Conservation (phyloP, 2,329 filamentous ascomycete genomes). For the Sordariomycetes sp. region DNA sequence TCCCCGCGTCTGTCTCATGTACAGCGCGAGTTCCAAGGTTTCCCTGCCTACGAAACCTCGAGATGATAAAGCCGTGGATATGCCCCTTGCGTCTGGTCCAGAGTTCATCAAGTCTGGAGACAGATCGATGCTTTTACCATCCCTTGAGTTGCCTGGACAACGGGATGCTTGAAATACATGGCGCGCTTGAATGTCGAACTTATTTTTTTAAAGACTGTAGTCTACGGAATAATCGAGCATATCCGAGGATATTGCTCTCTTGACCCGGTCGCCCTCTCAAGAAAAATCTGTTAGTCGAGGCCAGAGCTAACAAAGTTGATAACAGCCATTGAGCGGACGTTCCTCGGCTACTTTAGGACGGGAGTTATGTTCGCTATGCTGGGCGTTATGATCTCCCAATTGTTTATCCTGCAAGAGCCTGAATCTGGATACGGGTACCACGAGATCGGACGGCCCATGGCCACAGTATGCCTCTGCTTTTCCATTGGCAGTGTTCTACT, state of each 20-base stretch:
- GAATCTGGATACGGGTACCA: conserved; percentile 39
- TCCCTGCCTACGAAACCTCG: no score
- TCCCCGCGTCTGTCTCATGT: background rate
- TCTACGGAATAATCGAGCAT: background rate
- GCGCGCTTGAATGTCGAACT: no score
- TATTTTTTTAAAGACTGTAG: no score
- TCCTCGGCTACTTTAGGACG: conserved; percentile 59
- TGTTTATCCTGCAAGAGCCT: conserved; percentile 40
- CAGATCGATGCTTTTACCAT: no score
- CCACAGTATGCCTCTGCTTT: conserved; percentile 23
- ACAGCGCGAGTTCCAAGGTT: background rate
- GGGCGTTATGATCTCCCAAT: conserved; percentile 51
- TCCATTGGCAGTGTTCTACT: conserved; percentile 21
- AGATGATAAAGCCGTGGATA: no score
- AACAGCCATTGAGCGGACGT: conserved; percentile 60
- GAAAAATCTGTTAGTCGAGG: background rate
- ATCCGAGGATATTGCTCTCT: background rate
- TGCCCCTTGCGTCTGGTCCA: no score
- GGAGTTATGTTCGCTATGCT: conserved; percentile 55
- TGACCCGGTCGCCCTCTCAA: background rate
- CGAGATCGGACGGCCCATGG: conserved; percentile 45
- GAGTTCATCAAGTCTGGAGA: no score
- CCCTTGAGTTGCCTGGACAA: no score
- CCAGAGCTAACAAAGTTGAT: background rate
- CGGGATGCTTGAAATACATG: no score